These are phyloP conservation scores for Chlamydomonas incerta DNA, from an alignment of 139 green algal species.

Conservation along the genomic window DNA sequence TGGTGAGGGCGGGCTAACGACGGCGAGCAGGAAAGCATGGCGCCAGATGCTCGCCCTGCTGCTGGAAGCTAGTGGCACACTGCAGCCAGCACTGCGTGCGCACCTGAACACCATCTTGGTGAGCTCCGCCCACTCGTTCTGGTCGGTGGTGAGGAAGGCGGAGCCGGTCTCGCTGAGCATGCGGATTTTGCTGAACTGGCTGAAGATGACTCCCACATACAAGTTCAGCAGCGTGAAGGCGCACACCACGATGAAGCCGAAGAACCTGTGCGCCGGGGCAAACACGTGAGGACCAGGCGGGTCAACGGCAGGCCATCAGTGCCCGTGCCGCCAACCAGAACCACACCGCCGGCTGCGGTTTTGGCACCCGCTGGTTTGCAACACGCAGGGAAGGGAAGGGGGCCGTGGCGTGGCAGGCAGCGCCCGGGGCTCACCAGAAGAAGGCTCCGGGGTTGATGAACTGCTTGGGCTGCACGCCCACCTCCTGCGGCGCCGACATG, in stretches of 20 bases:
- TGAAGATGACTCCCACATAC: conserved; percentile 88
- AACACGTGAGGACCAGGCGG: not conserved
- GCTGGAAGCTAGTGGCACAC: not conserved
- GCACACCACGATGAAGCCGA: conserved; percentile 80
- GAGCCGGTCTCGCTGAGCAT: conserved; percentile 73
- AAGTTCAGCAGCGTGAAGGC: conserved; percentile 89
- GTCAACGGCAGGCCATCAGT: too few species aligned
- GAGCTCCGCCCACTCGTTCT: conserved; percentile 82
- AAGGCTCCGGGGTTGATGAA: conserved; percentile 72
- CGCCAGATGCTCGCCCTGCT: not conserved
- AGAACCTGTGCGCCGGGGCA: conserved; percentile 8
- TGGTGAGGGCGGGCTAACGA: too few species aligned
- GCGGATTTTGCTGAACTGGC: conserved; percentile 84
- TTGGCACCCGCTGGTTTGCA: too few species aligned
- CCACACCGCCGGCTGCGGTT: too few species aligned
- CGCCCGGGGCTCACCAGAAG: conserved; percentile 61
- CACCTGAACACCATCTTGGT: conserved; percentile 79
- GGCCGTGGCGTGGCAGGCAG: too few species aligned
- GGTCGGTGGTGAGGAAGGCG: conserved; percentile 77
- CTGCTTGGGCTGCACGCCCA: conserved; percentile 69
- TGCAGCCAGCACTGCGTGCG: too few species aligned
- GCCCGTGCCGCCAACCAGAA: too few species aligned
- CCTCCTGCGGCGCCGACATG: conserved; percentile 64
- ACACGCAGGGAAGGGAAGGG: too few species aligned
- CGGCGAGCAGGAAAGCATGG: too few species aligned